phyloP scores from a whole-genome alignment of 78 protist species.

The Polysphondylium violaceum region DNA sequence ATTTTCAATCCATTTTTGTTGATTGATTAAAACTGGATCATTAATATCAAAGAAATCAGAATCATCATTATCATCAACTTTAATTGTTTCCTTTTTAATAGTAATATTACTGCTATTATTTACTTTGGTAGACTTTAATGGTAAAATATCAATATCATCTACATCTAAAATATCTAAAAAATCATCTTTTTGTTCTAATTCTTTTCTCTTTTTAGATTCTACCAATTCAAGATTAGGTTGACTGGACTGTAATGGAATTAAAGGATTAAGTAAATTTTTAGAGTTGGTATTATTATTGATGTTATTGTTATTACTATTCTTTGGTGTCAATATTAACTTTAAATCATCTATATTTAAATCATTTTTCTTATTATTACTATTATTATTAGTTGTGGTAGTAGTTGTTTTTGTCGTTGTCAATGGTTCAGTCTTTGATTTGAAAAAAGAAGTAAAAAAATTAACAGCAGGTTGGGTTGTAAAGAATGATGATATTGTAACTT shows the following conservation, averaged over 20 bases:
- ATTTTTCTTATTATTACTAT: not conserved
- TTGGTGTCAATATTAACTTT: not conserved
- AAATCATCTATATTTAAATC: not conserved
- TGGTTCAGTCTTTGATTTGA: not conserved
- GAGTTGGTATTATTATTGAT: not conserved
- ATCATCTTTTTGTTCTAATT: not conserved
- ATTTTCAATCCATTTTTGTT: slow-evolving; percentile 68
- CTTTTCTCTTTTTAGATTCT: too few species aligned
- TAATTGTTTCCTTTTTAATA: not conserved
- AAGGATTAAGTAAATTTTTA: too few species aligned
- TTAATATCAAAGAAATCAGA: slow-evolving; percentile 3
- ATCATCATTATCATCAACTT: not conserved
- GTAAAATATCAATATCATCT: not conserved
- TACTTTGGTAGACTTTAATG: not conserved
- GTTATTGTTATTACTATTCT: slow-evolving; percentile 1
- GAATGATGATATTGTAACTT: slow-evolving; percentile 35
- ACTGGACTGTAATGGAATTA: too few species aligned
- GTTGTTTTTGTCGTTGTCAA: slow-evolving; percentile 1
- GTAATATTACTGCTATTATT: not conserved
- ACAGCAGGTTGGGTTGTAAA: slow-evolving; percentile 10
- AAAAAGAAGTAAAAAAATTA: not conserved
- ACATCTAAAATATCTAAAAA: not conserved
- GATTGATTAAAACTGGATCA: slow-evolving; percentile 45
- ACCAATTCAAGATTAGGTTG: too few species aligned
- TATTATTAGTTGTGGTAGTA: not conserved